These are phyloP conservation scores for Didymella pinodella DNA, from an alignment of 2,329 filamentous ascomycete genomes.

Conservation along the genomic window DNA sequence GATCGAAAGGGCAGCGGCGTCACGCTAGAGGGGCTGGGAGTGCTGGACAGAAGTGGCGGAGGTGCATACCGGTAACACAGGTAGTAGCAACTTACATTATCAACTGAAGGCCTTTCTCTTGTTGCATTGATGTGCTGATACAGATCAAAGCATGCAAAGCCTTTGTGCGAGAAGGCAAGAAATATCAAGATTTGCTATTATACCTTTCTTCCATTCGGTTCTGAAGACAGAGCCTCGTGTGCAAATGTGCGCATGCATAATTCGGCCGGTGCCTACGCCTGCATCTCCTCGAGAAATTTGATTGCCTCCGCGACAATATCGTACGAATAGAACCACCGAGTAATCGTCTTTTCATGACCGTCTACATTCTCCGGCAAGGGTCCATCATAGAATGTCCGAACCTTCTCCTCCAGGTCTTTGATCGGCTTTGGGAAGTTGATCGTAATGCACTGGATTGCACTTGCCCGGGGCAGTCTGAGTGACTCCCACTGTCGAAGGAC, in stretches of 20 bases:
- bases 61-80: constrained; percentile 20
- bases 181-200: not conserved
- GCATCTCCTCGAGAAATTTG: not conserved
- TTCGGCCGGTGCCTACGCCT: too few relatives aligned
- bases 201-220: too few relatives aligned
- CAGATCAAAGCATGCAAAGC: too few relatives aligned
- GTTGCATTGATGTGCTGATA: too few relatives aligned
- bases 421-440: constrained; percentile 7
- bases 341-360: constrained; percentile 7
- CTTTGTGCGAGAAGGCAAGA: too few relatives aligned
- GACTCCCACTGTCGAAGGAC: constrained; percentile 5
- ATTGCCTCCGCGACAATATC: constrained; percentile 5
- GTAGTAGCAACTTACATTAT: too few relatives aligned
- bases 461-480: constrained; percentile 6
- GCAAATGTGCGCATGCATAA: too few relatives aligned
- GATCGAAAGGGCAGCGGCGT: constrained; percentile 37
- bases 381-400: constrained; percentile 2
- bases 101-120: too few relatives aligned
- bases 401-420: not conserved
- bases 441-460: constrained; percentile 10
- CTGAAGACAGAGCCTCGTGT: too few relatives aligned
- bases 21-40: constrained; percentile 36
- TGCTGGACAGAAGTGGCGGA: constrained; percentile 36
- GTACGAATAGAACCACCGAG: constrained; percentile 3
- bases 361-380: constrained; percentile 7